phyloP scores from a whole-genome alignment of 2,329 filamentous ascomycete genomes.

The Ophiostoma quercus region DNA sequence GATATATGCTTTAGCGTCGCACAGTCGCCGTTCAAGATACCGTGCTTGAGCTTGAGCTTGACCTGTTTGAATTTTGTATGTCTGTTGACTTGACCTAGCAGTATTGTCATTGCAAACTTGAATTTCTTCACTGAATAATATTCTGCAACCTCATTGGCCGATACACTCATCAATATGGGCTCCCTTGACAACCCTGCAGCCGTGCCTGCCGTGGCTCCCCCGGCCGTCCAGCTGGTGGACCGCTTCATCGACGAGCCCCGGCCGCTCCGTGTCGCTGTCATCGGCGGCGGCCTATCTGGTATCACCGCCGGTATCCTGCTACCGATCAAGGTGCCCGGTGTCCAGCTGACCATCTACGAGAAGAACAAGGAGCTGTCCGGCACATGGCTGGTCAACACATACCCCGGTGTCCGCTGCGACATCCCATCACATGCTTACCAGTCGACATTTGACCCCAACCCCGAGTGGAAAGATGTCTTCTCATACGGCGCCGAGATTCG shows the following conservation, averaged over 20 bases:
- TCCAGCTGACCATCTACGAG: slow-evolving; percentile 61
- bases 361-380: slow-evolving; percentile 58
- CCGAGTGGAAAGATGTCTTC: slow-evolving; percentile 64
- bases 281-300: slow-evolving; percentile 60
- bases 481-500: slow-evolving; percentile 62
- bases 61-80: not conserved
- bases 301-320: slow-evolving; percentile 61
- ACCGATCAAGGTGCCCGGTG: slow-evolving; percentile 62
- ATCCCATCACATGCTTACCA: slow-evolving; percentile 67
- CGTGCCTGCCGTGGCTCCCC: not conserved
- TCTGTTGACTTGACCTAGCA: not conserved
- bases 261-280: slow-evolving; percentile 51
- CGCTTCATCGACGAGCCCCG: slow-evolving; percentile 45
- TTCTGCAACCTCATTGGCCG: not conserved
- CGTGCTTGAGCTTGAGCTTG: not conserved
- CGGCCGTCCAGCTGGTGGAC: slow-evolving; percentile 31
- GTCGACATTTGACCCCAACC: slow-evolving; percentile 61
- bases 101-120: not conserved
- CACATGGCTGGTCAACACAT: slow-evolving; percentile 36
- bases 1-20: slow-evolving; percentile 14
- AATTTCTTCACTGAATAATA: too few species aligned
- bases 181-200: slow-evolving; percentile 11
- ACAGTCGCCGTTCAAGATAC: slow-evolving; percentile 13
- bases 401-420: slow-evolving; percentile 48
- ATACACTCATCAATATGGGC: slow-evolving; percentile 18